These are phyloP conservation scores for Penicillium sp. DNA, from an alignment of 2,329 filamentous ascomycete genomes.

Conservation along the genomic window DNA sequence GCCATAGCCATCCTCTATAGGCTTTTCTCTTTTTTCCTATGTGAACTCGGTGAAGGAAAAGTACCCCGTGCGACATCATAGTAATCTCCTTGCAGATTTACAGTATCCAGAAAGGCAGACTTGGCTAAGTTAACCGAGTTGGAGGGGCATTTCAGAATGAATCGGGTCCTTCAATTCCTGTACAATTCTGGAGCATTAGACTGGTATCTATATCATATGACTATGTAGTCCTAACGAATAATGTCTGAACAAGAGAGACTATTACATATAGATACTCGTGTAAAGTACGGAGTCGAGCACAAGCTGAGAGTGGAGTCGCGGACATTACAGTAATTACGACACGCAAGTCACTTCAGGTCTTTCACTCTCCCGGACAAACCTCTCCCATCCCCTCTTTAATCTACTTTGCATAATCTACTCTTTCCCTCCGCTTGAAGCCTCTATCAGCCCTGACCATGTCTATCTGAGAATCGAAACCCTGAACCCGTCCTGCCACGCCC, in stretches of 20 bases:
- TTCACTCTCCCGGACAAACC: constrained; percentile 10
- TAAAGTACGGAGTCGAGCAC: neutral
- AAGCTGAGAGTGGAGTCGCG: constrained; percentile 12
- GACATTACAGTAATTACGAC: constrained; percentile 14
- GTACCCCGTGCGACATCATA: constrained; percentile 4
- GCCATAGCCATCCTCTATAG: no score
- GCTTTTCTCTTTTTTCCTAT: neutral
- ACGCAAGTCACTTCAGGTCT: constrained; percentile 9
- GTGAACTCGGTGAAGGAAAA: neutral
- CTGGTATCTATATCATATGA: no score
- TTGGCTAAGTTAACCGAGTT: neutral
- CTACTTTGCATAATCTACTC: neutral
- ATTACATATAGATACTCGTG: no score
- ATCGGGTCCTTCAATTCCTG: neutral
- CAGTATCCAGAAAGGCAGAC: neutral
- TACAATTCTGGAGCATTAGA: no score
- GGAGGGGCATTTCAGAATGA: neutral
- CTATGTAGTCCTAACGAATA: no score
- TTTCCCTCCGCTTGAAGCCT: neutral
- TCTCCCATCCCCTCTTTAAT: constrained; percentile 2
- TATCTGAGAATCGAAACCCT: constrained; percentile 11
- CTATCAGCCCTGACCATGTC: constrained; percentile 13
- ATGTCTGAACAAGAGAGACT: no score
- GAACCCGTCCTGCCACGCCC: constrained; percentile 5
- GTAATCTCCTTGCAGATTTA: constrained; percentile 5